Conservation (phyloP, 2,329 filamentous ascomycete genomes). For the Curvularia lunata region DNA sequence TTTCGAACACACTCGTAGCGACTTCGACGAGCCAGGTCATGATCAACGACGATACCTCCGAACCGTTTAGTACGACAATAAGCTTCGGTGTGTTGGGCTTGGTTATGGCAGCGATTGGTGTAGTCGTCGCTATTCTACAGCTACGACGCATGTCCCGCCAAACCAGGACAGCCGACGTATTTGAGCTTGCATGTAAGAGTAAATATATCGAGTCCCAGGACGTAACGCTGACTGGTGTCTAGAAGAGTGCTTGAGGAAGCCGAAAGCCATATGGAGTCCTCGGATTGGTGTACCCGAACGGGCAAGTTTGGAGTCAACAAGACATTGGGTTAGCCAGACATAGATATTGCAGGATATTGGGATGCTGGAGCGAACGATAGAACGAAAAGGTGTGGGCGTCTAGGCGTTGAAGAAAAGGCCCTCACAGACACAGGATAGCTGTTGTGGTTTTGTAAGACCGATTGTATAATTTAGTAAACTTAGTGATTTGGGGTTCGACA, state of each 20-base stretch:
- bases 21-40: background rate
- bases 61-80: background rate
- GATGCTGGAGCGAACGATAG: background rate
- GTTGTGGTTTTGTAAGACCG: background rate
- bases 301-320: background rate
- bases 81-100: constrained; percentile 8
- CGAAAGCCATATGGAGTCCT: background rate
- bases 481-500: background rate
- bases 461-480: background rate
- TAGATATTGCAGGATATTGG: no score
- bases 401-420: background rate
- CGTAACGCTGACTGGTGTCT: background rate
- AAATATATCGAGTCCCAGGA: background rate
- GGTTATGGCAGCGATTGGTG: constrained; percentile 2
- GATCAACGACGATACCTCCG: background rate
- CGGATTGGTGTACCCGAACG: background rate
- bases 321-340: background rate
- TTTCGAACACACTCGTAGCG: background rate
- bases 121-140: constrained; percentile 6
- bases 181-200: constrained; percentile 5
- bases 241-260: background rate
- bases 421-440: background rate
- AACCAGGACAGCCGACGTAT: background rate
- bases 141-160: constrained; percentile 9
- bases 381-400: background rate